Conservation (phyloP, 129 eudicot species). For the Flaveria brownii region DNA sequence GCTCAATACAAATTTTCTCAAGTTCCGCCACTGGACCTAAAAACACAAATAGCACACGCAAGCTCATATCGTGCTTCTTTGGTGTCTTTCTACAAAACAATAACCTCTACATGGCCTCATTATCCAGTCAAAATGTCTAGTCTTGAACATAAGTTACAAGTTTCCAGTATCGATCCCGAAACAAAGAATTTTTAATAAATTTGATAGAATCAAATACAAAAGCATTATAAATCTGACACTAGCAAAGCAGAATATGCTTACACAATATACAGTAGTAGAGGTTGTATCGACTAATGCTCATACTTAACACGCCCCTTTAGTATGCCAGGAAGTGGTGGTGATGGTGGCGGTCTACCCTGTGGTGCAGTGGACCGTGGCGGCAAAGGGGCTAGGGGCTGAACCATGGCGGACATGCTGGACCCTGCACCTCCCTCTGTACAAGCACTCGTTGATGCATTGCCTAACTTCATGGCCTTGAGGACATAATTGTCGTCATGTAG, state of each 20-base stretch:
- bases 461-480: slow-evolving; percentile 68
- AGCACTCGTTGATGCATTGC: slow-evolving; percentile 41
- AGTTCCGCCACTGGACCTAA: too few species aligned
- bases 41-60: too few species aligned
- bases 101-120: too few species aligned
- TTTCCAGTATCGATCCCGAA: background rate
- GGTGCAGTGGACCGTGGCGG: slow-evolving; percentile 48
- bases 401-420: slow-evolving; percentile 38
- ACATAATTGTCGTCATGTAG: slow-evolving; percentile 72
- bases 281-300: slow-evolving; percentile 49
- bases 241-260: slow-evolving; percentile 6
- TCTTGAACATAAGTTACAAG: background rate
- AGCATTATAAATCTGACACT: background rate
- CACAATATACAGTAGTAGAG: slow-evolving; percentile 4
- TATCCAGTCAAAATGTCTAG: background rate
- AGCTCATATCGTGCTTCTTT: background rate
- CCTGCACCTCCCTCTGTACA: slow-evolving; percentile 54
- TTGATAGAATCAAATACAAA: background rate
- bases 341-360: slow-evolving; percentile 46
- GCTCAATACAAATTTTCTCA: too few species aligned
- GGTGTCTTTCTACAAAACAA: too few species aligned
- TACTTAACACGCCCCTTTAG: slow-evolving; percentile 74
- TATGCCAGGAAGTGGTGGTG: slow-evolving; percentile 87
- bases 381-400: slow-evolving; percentile 29
- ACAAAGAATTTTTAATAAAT: background rate